Percentiles rank a stretch among this genome's conserved stretches.
phyloP scores from a whole-genome alignment of 768 basidiomycete genomes.

The Hortiboletus campestris region DNA sequence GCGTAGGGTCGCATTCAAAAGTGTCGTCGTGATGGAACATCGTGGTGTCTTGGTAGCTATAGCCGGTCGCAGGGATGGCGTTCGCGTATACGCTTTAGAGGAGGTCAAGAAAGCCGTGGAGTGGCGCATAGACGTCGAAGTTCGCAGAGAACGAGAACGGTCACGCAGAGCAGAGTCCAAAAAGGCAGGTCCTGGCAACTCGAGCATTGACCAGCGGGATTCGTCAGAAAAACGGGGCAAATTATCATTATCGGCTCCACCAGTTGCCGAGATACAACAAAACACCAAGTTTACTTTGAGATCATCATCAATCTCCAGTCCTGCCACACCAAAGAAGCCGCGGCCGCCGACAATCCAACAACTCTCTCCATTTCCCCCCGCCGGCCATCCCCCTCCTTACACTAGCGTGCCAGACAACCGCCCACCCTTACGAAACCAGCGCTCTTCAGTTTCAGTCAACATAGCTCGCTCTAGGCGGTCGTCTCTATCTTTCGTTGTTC shows the following conservation, averaged over 20 bases:
- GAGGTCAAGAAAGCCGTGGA: conserved; percentile 85
- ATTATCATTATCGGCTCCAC: conserved; percentile 49
- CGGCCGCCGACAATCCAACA: conserved; percentile 27
- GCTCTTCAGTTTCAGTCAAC: conserved; percentile 43
- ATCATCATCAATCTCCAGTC: conserved; percentile 19
- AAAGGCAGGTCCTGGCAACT: conserved; percentile 39
- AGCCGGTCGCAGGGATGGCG: conserved; percentile 81
- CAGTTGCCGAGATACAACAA: conserved; percentile 33
- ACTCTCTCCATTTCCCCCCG: conserved; percentile 25
- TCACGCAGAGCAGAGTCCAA: conserved; percentile 66
- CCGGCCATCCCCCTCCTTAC: conserved; percentile 72
- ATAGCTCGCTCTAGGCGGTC: conserved; percentile 47
- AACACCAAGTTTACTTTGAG: conserved; percentile 18
- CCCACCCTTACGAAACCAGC: conserved; percentile 38
- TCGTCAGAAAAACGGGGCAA: conserved; percentile 49
- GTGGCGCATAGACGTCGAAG: conserved; percentile 82
- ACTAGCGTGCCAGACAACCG: conserved; percentile 32
- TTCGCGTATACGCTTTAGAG: conserved; percentile 84
- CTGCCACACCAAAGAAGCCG: conserved; percentile 24
- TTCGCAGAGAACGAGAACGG: conserved; percentile 71
- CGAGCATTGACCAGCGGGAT: conserved; percentile 38
- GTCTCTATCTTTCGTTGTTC: conserved; percentile 58
- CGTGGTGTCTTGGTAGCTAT: conserved; percentile 89
- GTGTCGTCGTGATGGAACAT: conserved; percentile 90
- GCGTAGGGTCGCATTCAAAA: conserved; percentile 78